These are phyloP conservation scores for Saitozyma podzolica DNA, from an alignment of 768 basidiomycete genomes.

Conservation along the genomic window DNA sequence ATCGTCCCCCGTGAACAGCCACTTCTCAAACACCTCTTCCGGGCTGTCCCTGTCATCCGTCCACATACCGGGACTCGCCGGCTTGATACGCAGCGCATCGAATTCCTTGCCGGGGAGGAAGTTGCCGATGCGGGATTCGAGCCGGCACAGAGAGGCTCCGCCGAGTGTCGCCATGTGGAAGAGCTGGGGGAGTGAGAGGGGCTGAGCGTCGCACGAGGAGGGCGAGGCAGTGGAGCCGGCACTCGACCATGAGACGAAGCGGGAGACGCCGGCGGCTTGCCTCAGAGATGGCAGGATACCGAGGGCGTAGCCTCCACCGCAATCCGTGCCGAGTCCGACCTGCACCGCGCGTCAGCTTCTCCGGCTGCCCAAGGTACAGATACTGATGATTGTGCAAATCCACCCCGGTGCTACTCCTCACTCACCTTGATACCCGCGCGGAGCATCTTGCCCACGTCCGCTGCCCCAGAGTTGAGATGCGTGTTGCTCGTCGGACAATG, in stretches of 20 bases:
- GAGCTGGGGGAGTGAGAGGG: conserved; percentile 72
- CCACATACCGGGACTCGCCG: conserved; percentile 53
- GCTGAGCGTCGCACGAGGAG: conserved; percentile 5
- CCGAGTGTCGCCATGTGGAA: conserved; percentile 89
- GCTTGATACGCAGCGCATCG: conserved; percentile 77
- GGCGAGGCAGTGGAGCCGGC: neutral
- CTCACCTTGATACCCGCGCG: conserved; percentile 82
- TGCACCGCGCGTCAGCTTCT: conserved; percentile 43
- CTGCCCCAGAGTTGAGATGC: conserved; percentile 81
- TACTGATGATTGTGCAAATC: too few relatives aligned
- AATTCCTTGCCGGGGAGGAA: conserved; percentile 81
- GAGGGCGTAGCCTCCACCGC: conserved; percentile 76
- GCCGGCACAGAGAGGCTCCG: conserved; percentile 77
- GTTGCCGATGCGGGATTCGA: conserved; percentile 70
- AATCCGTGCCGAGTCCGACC: conserved; percentile 93
- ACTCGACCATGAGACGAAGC: conserved; percentile 59
- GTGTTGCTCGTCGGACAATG: conserved; percentile 96
- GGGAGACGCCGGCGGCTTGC: conserved; percentile 71
- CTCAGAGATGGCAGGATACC: conserved; percentile 72
- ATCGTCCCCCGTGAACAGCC: conserved; percentile 83
- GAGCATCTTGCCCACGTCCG: conserved; percentile 73
- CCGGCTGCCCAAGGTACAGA: neutral
- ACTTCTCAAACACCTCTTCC: conserved; percentile 70
- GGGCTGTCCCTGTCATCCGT: conserved; percentile 52
- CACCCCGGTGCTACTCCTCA: neutral